Conservation (phyloP, 2,329 filamentous ascomycete species). For the Colletotrichum lini region DNA sequence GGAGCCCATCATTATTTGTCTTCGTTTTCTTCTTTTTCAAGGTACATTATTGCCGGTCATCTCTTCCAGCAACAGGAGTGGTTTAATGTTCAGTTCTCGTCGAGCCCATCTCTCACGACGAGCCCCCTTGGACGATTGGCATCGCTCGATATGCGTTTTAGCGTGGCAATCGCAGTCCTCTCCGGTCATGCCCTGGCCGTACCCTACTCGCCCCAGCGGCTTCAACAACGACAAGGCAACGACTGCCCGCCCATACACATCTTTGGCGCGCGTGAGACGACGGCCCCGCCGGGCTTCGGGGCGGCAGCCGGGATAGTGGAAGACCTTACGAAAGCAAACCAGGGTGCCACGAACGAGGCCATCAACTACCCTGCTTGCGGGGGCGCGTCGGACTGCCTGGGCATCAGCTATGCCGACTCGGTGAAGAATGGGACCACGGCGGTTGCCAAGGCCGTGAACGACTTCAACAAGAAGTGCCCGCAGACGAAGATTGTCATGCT, state of each 20-base stretch:
- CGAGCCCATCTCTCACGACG: conserved; percentile 12
- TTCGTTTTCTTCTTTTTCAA: background rate
- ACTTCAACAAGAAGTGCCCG: conserved; percentile 70
- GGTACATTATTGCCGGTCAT: conserved; percentile 8
- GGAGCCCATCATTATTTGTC: background rate
- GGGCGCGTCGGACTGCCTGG: conserved; percentile 70
- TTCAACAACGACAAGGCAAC: conserved; percentile 19
- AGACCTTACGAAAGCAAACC: conserved; percentile 61
- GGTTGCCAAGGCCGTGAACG: conserved; percentile 72
- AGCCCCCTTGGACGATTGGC: background rate
- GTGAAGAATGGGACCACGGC: conserved; percentile 70
- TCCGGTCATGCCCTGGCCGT: conserved; percentile 31
- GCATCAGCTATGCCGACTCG: conserved; percentile 72
- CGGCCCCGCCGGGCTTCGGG: conserved; percentile 67
- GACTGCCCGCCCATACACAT: conserved; percentile 60
- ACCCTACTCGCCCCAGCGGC: conserved; percentile 4
- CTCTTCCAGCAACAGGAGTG: background rate
- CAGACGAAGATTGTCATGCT: conserved; percentile 71
- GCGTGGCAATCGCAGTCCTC: conserved; percentile 24
- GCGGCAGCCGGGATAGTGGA: conserved; percentile 65
- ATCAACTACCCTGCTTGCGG: conserved; percentile 75
- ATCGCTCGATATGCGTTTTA: conserved; percentile 30
- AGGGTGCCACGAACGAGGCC: conserved; percentile 67
- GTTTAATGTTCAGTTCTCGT: conserved; percentile 13
- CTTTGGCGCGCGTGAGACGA: conserved; percentile 64